Percentiles rank a stretch among this genome's conserved stretches.
These are phyloP conservation scores for Aspergillus affinis DNA, from an alignment of 495 filamentous ascomycete genomes.

Conservation along the genomic window DNA sequence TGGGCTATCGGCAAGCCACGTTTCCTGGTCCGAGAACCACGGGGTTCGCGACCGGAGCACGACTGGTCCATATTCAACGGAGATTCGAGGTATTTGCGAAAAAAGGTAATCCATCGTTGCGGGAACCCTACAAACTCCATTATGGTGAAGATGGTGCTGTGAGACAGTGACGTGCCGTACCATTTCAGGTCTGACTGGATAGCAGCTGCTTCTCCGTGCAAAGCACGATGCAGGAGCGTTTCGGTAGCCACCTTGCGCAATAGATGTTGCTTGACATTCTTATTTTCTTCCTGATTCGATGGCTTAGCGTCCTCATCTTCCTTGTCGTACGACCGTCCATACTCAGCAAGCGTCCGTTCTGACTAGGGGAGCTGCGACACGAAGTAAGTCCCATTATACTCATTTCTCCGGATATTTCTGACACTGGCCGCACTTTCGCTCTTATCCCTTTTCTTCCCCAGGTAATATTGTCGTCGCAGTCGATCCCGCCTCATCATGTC, in stretches of 20 bases:
- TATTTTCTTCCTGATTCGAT: conserved; percentile 24
- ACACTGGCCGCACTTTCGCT: neutral
- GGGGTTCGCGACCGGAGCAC: conserved; percentile 21
- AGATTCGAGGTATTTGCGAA: conserved; percentile 52
- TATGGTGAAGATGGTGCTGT: conserved; percentile 51
- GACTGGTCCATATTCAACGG: conserved; percentile 50
- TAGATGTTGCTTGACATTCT: conserved; percentile 53
- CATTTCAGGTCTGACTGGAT: conserved; percentile 56
- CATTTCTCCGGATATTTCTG: conserved; percentile 22
- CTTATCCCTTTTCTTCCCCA: conserved; percentile 4
- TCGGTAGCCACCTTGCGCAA: conserved; percentile 57
- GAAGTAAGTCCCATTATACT: conserved; percentile 40
- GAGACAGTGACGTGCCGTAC: conserved; percentile 50
- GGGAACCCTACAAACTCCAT: conserved; percentile 54
- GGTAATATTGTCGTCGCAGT: conserved; percentile 29
- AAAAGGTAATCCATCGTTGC: conserved; percentile 54
- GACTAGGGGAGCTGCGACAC: conserved; percentile 39
- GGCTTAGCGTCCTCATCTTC: conserved; percentile 12
- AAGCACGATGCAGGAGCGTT: conserved; percentile 47
- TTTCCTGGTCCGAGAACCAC: conserved; percentile 41
- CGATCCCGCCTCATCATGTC: conserved; percentile 19
- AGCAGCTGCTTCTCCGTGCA: conserved; percentile 53
- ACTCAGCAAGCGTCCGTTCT: conserved; percentile 11
- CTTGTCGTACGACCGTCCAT: conserved; percentile 13
- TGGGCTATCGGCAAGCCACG: conserved; percentile 55